Percentiles rank a stretch among this genome's conserved stretches.
Evolutionary conservation across 1,284 basidiomycete species (phyloP).

Genomic region (Ganoderma sinense): DNA sequence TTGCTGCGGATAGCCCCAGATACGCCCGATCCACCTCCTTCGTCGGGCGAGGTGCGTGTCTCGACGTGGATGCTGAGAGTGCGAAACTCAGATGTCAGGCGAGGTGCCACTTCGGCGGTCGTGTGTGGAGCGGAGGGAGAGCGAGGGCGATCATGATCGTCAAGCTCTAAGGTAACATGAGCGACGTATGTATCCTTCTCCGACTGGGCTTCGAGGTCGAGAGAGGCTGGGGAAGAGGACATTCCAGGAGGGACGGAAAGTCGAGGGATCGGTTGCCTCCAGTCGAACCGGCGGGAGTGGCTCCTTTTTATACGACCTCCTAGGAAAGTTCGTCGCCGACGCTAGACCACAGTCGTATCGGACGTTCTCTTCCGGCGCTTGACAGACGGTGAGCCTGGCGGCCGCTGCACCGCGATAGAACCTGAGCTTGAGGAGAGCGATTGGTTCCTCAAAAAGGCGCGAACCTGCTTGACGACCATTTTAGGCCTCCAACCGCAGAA

Average conservation of each 20-base stretch:
- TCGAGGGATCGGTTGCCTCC: not conserved
- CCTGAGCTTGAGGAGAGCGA: not conserved
- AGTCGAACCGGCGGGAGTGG: not conserved
- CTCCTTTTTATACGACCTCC: not conserved
- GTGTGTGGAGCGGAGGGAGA: not conserved
- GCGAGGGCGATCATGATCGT: not conserved
- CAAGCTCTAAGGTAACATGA: conserved; percentile 17
- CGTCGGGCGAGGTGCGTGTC: conserved; percentile 3
- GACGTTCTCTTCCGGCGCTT: not conserved
- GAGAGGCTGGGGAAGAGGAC: conserved; percentile 8
- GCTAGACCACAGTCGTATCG: not conserved
- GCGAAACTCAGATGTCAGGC: conserved; percentile 35
- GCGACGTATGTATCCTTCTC: conserved; percentile 2
- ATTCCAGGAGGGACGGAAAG: not conserved
- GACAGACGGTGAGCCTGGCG: not conserved
- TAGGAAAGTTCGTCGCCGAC: not conserved
- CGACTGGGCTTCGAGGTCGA: conserved; percentile 20
- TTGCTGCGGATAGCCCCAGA: conserved; percentile 3
- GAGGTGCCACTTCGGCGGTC: conserved; percentile 12
- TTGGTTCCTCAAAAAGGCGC: not conserved
- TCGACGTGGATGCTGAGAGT: conserved; percentile 36
- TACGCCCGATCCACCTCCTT: conserved; percentile 6
- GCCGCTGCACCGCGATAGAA: not conserved
- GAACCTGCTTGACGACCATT: not conserved
- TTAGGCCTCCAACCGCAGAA: not conserved